Base-by-base conservation (phyloP, 495 filamentous ascomycete genomes). In the Neurospora sp. region DNA sequence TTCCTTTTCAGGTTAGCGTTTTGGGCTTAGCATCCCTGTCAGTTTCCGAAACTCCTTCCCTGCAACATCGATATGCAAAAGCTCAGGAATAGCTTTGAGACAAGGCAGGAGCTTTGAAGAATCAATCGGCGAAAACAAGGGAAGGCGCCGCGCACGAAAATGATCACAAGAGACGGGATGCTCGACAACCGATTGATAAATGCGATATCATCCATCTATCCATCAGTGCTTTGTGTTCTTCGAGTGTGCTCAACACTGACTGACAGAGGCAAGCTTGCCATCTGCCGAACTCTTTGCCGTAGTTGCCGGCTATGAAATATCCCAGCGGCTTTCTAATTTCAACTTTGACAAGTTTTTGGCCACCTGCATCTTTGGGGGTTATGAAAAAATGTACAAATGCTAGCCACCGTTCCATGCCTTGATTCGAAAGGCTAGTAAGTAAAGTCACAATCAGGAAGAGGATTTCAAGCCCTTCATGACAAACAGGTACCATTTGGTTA, bases 1-100 rank as follows among this genome's bases (percentile, higher is more conserved):
- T 81, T 71, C 79, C 75, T 72, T 59, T 74, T 73, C 42, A 70
- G 74, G 79, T 69, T 81, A 79, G 78, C 48, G 22, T 27, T 31
- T 35, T 31, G 18, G 27, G 53, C 27, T 35, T 61, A 11, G 37
- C 2, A 48, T 35, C 76, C 77, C 75, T 77, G 74, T 71, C 40
- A 71, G 44, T 61, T 71, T 71, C 70, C 53, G 53, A 61, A 35
- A 61, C 53, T 61, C 53, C 22, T 61, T 61, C 53, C 53, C 18
- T 61, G 53, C 48, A 59, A 59, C 48, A 59, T 31, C 27, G 3
- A 31, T 59, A 22, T 59, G 48, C 53, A 65, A 65, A 65, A 65
- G 27, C 53, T 35, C 53, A 65, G 53, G 53, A 61, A 61, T 27
- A 61, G 53, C 53, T 65, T 65, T 37, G 53, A 65, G 53, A 65